These are phyloP conservation scores for Mycothermus thermophilus DNA, from an alignment of 495 filamentous ascomycete genomes.

Conservation along the genomic window DNA sequence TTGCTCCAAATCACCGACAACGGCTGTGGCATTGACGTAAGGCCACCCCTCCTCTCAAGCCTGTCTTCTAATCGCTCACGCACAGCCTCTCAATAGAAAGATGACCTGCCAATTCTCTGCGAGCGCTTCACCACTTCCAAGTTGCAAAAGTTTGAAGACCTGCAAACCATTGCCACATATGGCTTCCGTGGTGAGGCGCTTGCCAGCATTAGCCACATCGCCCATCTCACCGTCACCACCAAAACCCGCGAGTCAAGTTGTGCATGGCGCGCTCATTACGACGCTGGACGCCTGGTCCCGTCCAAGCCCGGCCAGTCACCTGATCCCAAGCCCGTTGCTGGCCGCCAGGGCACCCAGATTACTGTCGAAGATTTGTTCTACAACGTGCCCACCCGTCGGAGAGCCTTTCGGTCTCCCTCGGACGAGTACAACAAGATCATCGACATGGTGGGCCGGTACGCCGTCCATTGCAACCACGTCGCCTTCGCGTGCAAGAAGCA, in stretches of 20 bases:
- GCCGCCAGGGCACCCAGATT: conserved; percentile 91
- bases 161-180: conserved; percentile 84
- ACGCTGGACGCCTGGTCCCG: conserved; percentile 68
- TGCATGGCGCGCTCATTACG: conserved; percentile 80
- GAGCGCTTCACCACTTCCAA: conserved; percentile 97
- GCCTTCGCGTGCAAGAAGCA: conserved; percentile 95
- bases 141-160: conserved; percentile 86
- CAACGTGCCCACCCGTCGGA: conserved; percentile 77
- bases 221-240: conserved; percentile 88
- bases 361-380: conserved; percentile 97
- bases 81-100: conserved; percentile 40
- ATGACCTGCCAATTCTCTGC: conserved; percentile 86
- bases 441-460: conserved; percentile 85
- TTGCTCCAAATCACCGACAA: conserved; percentile 97
- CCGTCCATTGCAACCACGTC: conserved; percentile 83
- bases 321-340: conserved; percentile 79
- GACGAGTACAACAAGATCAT: conserved; percentile 98
- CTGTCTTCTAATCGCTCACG: too few species aligned
- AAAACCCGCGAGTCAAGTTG: conserved; percentile 80
- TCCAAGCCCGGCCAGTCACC: conserved; percentile 84
- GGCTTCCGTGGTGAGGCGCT: conserved; percentile 95
- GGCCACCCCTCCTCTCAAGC: too few species aligned
- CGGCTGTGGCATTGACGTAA: conserved; percentile 87
- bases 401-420: conserved; percentile 79
- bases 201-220: conserved; percentile 97